phyloP scores from a whole-genome alignment of 2,329 filamentous ascomycete species.

The Rugonectria rugulosa region DNA sequence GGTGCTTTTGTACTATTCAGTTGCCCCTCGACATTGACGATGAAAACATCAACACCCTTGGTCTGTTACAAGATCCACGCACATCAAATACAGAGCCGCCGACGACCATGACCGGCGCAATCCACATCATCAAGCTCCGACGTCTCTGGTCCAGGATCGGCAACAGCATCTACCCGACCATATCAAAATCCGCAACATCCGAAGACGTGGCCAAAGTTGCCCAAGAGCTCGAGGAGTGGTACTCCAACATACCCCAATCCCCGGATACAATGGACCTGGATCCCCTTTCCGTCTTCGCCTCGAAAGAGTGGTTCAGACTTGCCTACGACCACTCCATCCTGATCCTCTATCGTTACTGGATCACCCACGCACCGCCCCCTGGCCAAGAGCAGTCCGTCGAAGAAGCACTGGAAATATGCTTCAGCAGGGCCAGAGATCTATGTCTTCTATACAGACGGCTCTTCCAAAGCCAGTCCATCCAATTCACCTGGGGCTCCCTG shows the following conservation, averaged over 20 bases:
- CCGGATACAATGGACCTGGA: constrained; percentile 20
- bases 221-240: constrained; percentile 40
- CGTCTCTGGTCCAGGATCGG: constrained; percentile 41
- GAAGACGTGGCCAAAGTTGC: constrained; percentile 25
- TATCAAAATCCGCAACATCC: constrained; percentile 11
- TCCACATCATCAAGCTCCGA: constrained; percentile 41
- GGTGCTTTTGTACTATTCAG: no score
- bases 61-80: constrained; percentile 17
- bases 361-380: constrained; percentile 25
- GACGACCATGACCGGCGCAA: constrained; percentile 41
- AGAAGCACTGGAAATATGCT: constrained; percentile 20
- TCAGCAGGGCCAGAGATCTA: constrained; percentile 36
- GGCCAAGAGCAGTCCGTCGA: constrained; percentile 26
- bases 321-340: constrained; percentile 50
- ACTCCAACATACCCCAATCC: constrained; percentile 26
- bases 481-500: constrained; percentile 44
- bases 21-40: constrained; percentile 27
- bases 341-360: constrained; percentile 44
- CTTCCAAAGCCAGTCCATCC: constrained; percentile 37
- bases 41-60: constrained; percentile 24
- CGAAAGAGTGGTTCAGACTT: constrained; percentile 47
- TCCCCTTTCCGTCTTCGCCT: constrained; percentile 44
- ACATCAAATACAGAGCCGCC: constrained; percentile 23
- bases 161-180: constrained; percentile 33
- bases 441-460: constrained; percentile 46